Evolutionary conservation across 2,329 filamentous ascomycete genomes (phyloP), one percentile per base, ranked within the genome.

Genomic region (Talaromyces sp.): DNA sequence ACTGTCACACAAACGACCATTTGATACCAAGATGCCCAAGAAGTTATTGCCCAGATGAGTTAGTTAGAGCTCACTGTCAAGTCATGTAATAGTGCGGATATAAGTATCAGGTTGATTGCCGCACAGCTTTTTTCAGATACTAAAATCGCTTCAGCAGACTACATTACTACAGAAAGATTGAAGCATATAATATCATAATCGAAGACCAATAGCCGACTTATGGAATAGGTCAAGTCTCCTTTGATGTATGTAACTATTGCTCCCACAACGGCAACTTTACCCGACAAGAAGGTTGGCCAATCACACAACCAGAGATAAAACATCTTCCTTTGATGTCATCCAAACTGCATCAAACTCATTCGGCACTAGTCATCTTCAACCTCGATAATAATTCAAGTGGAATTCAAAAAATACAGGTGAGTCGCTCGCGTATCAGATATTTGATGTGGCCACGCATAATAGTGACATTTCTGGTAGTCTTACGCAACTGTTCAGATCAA

Each of bases 181-280:
- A 31, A 31, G 27, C 27, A 31, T 3, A 31, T 31, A 31, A 6
- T 5, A 31, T 31, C 27, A 31, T 7, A 31, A 31, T 31, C 27
- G 27, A 31, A 31, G 7, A 31, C 5, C 27, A 6, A 31, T 31
- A 31, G 27, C 7, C 27, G 27, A 31, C 27, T 5, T 31, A 31
- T 7, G 27, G 27, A 31, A 31, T 31, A 31, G 27, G 27, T 31
- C 27, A 31, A 31, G 27, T 31, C 27, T 6, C 27, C 27, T 1
- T 33, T 19, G 25, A 31, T 47, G 57, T 35, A 22, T 22, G 19
- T 22, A 22, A 1, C 1, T 22, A 31, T 43, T 33, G 50, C 27
- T 35, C 4, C 27, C 15, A 54, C 17, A 35, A 54, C 31, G 45
- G 61, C 61, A 63, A 63, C 39, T 66, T 60, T 63, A 66, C 27